Conservation (phyloP, 495 filamentous ascomycete genomes). For the Penicillium cinerascens region DNA sequence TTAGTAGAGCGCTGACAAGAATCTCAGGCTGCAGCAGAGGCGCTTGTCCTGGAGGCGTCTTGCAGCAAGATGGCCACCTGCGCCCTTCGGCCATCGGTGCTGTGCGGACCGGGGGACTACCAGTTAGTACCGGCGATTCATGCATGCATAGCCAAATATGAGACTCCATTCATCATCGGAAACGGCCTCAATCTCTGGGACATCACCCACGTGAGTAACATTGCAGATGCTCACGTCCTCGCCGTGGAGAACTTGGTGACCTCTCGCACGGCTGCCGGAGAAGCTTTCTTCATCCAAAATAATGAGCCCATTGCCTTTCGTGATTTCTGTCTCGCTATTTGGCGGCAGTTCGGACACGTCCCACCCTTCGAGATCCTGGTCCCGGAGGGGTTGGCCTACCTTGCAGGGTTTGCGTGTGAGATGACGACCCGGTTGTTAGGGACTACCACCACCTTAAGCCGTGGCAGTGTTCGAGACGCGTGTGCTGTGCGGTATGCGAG, state of each 20-base stretch:
- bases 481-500: slow-evolving; percentile 52
- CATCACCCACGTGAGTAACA: slow-evolving; percentile 58
- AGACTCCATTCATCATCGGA: slow-evolving; percentile 58
- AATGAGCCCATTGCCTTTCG: slow-evolving; percentile 59
- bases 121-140: slow-evolving; percentile 53
- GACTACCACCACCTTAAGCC: slow-evolving; percentile 46
- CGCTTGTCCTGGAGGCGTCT: slow-evolving; percentile 50
- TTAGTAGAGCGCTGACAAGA: not conserved
- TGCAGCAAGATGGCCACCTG: slow-evolving; percentile 46
- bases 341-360: slow-evolving; percentile 56
- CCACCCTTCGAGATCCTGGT: slow-evolving; percentile 51
- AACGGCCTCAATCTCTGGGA: slow-evolving; percentile 57
- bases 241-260: slow-evolving; percentile 57
- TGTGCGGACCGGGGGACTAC: slow-evolving; percentile 56
- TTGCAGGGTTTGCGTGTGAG: slow-evolving; percentile 48
- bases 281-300: slow-evolving; percentile 63
- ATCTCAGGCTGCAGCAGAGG: slow-evolving; percentile 50
- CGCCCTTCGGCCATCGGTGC: slow-evolving; percentile 53
- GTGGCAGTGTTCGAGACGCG: slow-evolving; percentile 56
- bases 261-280: slow-evolving; percentile 53
- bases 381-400: slow-evolving; percentile 48
- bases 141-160: slow-evolving; percentile 50
- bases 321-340: slow-evolving; percentile 57
- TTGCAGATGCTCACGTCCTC: slow-evolving; percentile 60
- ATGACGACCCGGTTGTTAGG: slow-evolving; percentile 50